Evolutionary conservation across 2,329 filamentous ascomycete genomes (phyloP).

Genomic region (Neoascochyta sp.): DNA sequence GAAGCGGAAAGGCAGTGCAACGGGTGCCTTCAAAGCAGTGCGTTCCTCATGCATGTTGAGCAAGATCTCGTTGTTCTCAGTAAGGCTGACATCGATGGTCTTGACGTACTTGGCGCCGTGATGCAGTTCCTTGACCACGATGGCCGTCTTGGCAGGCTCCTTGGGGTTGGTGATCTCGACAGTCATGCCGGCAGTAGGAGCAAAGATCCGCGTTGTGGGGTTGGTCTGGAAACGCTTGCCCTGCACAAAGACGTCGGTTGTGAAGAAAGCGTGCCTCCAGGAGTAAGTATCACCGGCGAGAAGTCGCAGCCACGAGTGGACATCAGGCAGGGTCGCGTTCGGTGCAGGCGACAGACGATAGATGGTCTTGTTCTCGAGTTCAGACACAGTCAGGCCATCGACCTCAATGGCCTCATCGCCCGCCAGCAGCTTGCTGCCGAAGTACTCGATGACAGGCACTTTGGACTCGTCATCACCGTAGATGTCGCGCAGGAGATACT

Average conservation of each 20-base stretch:
- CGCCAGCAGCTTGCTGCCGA: conserved; percentile 81
- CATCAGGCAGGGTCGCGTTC: conserved; percentile 68
- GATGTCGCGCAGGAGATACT: conserved; percentile 70
- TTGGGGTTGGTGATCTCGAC: conserved; percentile 84
- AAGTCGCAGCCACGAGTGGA: conserved; percentile 82
- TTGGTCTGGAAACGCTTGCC: conserved; percentile 97
- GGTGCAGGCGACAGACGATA: conserved; percentile 79
- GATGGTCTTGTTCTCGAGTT: conserved; percentile 74
- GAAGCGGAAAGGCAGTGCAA: conserved; percentile 82
- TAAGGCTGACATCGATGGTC: conserved; percentile 79
- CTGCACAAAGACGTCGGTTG: conserved; percentile 89
- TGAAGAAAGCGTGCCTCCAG: conserved; percentile 93
- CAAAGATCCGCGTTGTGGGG: conserved; percentile 86
- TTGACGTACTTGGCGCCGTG: conserved; percentile 82
- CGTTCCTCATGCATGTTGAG: conserved; percentile 92
- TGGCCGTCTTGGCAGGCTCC: conserved; percentile 76
- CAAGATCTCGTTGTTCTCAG: conserved; percentile 71
- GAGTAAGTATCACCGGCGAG: conserved; percentile 81
- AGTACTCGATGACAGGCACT: conserved; percentile 89
- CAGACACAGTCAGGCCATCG: conserved; percentile 79
- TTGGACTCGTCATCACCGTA: conserved; percentile 70
- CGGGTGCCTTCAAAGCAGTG: conserved; percentile 76
- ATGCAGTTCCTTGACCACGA: conserved; percentile 82
- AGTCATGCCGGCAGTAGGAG: conserved; percentile 78
- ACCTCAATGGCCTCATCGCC: conserved; percentile 63